These are phyloP conservation scores for Candida pini DNA, from an alignment of 805 yeast genomes.

Conservation along the genomic window DNA sequence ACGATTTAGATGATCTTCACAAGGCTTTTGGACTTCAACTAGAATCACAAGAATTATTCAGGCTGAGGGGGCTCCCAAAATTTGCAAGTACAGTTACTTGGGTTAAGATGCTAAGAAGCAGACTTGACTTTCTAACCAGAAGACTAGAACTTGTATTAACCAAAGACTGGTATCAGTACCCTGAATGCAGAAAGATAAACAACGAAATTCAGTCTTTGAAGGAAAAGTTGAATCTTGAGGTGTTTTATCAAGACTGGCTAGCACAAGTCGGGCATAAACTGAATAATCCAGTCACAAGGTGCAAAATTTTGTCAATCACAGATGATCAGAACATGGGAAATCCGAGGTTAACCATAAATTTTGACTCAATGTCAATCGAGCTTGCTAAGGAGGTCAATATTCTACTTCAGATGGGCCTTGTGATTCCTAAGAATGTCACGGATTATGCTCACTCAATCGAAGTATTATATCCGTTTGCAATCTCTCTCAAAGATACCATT, in stretches of 20 bases:
- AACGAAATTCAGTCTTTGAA: conserved; percentile 41
- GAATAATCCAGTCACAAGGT: conserved; percentile 9
- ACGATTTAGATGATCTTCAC: conserved; percentile 41
- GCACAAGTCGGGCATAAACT: conserved; percentile 3
- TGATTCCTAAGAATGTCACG: conserved; percentile 49
- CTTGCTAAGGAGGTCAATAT: conserved; percentile 51
- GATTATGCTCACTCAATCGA: conserved; percentile 44
- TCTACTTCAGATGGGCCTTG: conserved; percentile 43
- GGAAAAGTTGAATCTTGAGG: conserved; percentile 39
- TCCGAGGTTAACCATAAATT: conserved; percentile 43
- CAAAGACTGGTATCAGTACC: conserved; percentile 51
- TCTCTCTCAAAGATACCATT: conserved; percentile 47
- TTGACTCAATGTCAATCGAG: conserved; percentile 38
- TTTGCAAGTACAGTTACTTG: conserved; percentile 44
- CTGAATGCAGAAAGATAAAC: conserved; percentile 62
- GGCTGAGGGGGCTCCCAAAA: conserved; percentile 42
- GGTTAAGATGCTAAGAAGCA: conserved; percentile 45
- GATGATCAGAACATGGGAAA: conserved; percentile 14
- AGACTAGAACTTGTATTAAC: conserved; percentile 52
- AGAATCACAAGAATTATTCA: conserved; percentile 29
- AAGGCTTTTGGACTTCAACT: conserved; percentile 27
- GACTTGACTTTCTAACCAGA: conserved; percentile 35
- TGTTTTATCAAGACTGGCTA: conserved; percentile 46
- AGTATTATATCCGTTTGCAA: conserved; percentile 52
- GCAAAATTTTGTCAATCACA: conserved; percentile 32